phyloP scores from a whole-genome alignment of 805 yeast species.

The Vanderwaltozyma yarrowii region DNA sequence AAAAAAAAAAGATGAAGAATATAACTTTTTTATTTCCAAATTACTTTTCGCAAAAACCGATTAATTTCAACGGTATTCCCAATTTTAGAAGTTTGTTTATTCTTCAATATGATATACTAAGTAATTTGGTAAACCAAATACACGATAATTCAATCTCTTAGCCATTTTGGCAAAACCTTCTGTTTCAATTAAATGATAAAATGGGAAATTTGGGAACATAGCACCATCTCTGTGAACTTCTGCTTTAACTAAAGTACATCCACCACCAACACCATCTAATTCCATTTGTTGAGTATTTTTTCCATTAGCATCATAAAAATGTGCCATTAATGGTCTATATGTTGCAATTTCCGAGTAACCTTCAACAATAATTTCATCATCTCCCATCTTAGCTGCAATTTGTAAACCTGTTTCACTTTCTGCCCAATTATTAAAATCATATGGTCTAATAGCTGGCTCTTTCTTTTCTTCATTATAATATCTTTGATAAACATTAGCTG shows the following conservation, averaged over 20 bases:
- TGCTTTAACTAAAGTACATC: slow-evolving; percentile 90
- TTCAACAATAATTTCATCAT: slow-evolving; percentile 90
- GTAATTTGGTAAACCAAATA: slow-evolving; percentile 89
- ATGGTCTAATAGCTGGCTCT: slow-evolving; percentile 60
- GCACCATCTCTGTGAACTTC: slow-evolving; percentile 99
- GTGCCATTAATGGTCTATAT: slow-evolving; percentile 90
- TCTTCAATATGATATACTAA: slow-evolving; percentile 45
- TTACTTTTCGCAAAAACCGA: too few relatives aligned
- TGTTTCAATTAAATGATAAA: slow-evolving; percentile 92
- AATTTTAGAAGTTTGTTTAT: neutral
- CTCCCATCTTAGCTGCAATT: slow-evolving; percentile 60
- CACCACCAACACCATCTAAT: slow-evolving; percentile 97
- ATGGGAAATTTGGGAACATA: slow-evolving; percentile 98
- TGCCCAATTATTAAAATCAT: slow-evolving; percentile 95
- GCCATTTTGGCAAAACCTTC: slow-evolving; percentile 99
- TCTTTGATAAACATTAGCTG: slow-evolving; percentile 91
- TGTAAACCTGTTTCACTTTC: slow-evolving; percentile 72
- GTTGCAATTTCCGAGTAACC: slow-evolving; percentile 93
- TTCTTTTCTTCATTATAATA: slow-evolving; percentile 51
- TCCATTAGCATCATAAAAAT: slow-evolving; percentile 60
- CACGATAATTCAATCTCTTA: slow-evolving; percentile 82
- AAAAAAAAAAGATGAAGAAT: too few relatives aligned
- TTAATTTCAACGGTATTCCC: too few relatives aligned
- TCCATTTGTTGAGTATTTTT: slow-evolving; percentile 60
- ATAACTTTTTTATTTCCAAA: too few relatives aligned